Evolutionary conservation across 345 rosid species (phyloP), one percentile per base, ranked within the genome.

Genomic region (Boechera retrofracta): DNA sequence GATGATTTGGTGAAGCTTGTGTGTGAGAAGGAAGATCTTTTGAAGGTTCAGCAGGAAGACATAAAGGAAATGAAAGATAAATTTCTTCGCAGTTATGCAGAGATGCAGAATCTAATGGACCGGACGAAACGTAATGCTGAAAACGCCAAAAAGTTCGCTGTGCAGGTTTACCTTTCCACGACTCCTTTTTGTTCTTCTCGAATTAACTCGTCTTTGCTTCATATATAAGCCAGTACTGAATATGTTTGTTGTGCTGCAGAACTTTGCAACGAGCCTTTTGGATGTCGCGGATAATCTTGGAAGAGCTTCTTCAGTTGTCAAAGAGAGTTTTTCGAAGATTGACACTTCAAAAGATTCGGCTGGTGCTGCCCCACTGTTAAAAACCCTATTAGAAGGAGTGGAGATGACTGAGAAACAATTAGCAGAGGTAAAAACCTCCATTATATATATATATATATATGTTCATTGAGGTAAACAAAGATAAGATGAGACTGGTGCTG

Each of bases 361-460:
- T 13, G 90, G 92, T 58, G 96, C 94, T 57, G 85, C 78, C 52
- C 87, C 89, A 35, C 86, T 92, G 31, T 81, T 95, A 36, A 87
- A 87, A 78, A 91, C 87, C 6, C 96, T 95, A 73, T 79, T 93
- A 42, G 96, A 89, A 80, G 98, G 99, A 51, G 99, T 95, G 79
- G 97, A 91, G 73, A 95, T 92, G 99, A 95, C 99, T 10, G 99
- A 92, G 83, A 95, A 92, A 80, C 97, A 92, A 77, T 86, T 95
- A 64, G 81, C 57, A n/a, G 92, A 87, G 89, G 99, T 92, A 79
- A 69, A 12, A 58, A 15, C 18, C 3, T 48, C 4, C 4, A 4
- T 48, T 9, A 31, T 1, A 36, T 45, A 51, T 6, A 42, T 44
- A 16, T 13, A 31, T 1, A 36, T 45, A 51, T 6, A 42, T 44